Base-by-base conservation (phyloP, 1,284 basidiomycete species). In the Kwoniella shivajii region DNA sequence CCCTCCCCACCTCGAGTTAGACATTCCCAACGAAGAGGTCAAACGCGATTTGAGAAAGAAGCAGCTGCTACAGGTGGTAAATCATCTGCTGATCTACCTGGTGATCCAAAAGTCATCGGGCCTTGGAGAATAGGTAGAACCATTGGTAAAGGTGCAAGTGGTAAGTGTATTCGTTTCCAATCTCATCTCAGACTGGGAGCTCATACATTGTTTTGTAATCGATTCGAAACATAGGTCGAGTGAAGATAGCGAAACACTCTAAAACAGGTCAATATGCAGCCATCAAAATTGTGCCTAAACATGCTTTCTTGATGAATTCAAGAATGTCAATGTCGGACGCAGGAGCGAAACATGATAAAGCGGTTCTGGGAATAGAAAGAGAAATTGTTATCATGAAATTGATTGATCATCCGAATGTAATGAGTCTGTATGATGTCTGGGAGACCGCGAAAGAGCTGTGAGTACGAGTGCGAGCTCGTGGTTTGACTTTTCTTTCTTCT, bases 331-430 rank as follows among this genome's bases (percentile, higher is more conserved):
- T 90, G 61, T 81, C 84, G 60, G 84, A 86, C 60, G 84, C 88
- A 13, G 71, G 69, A 3, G 70, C 67, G 6, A 69, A 71, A 59
- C 84, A 83, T 61, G 91, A 95, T 69, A 95, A 94, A 79, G 87
- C 91, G 66, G 83, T 89, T 50, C 84, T 90, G 44, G 86, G 88
- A 36, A 88, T 97, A 61, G 92, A 97, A 76, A 85, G 93, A 61
- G 95, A 98, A 78, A 97, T 98, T 58, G 92, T 97, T 61, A 90
- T 97, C 73, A 97, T 98, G 94, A 97, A 97, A 77, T 86, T 98
- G 61, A 89, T 97, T 68, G 89, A 95, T 67, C 94, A 98, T 74
- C 93, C 94, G 1, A 96, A 96, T 77, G 86, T 97, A 68, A 84
- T 94, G 82, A 86, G 86, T 46, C 84, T 98, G 46, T 94, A 94